phyloP scores from a whole-genome alignment of 2,329 filamentous ascomycete genomes.

The Botrytis fragariae region DNA sequence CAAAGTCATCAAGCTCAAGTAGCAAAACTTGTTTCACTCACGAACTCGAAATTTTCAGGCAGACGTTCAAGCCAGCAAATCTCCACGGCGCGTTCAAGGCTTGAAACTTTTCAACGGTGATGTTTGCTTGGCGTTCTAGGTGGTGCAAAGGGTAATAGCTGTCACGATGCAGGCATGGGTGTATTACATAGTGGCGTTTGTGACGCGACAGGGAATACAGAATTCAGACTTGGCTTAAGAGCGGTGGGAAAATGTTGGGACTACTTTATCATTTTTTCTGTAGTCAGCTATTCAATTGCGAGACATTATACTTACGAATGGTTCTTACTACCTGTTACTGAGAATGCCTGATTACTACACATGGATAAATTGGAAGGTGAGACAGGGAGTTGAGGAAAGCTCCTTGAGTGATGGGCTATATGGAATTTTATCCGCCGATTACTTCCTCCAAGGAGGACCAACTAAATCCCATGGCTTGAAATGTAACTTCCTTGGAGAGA shows the following conservation, averaged over 20 bases:
- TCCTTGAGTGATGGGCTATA: neutral
- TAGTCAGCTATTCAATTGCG: slow-evolving; percentile 8
- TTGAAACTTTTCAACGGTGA: neutral
- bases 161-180: slow-evolving; percentile 1
- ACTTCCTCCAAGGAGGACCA: slow-evolving; percentile 1
- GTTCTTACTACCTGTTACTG: neutral
- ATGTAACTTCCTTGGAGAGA: neutral
- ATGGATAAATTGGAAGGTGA: neutral
- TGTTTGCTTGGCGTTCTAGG: slow-evolving; percentile 3
- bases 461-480: slow-evolving; percentile 6
- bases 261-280: slow-evolving; percentile 9
- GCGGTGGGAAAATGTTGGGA: slow-evolving; percentile 3
- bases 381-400: neutral
- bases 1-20: slow-evolving; percentile 11
- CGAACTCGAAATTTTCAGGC: slow-evolving; percentile 19
- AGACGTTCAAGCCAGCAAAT: slow-evolving; percentile 20
- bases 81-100: slow-evolving; percentile 21
- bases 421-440: neutral
- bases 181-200: slow-evolving; percentile 15
- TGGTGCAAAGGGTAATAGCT: neutral
- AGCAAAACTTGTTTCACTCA: slow-evolving; percentile 13
- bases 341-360: neutral
- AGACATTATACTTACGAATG: neutral
- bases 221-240: neutral
- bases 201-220: neutral